A percentile compares a stretch with the other conserved stretches of the same genome.
These are phyloP conservation scores for Dictyostelium intermedium DNA, from an alignment of 78 protist species.

Conservation along the genomic window DNA sequence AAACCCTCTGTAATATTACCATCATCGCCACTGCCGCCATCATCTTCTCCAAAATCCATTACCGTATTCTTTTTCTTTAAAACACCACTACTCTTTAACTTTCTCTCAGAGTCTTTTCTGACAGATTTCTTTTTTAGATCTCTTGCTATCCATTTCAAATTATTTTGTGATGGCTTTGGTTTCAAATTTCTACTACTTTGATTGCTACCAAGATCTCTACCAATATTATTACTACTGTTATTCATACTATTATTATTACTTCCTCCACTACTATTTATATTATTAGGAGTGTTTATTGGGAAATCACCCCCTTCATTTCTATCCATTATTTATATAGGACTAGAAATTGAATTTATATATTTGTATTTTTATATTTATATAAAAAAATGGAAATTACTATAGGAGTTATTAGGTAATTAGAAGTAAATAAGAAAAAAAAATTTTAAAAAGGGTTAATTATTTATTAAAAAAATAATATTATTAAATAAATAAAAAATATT, in stretches of 20 bases:
- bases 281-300: constrained; percentile 54
- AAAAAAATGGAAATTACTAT: not conserved
- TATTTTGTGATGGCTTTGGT: constrained; percentile 25
- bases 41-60: constrained; percentile 51
- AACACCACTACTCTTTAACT: constrained; percentile 46
- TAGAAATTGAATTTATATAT: not conserved
- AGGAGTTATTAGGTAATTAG: not conserved
- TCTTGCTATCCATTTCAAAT: constrained; percentile 6
- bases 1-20: constrained; percentile 50
- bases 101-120: constrained; percentile 55
- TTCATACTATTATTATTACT: not conserved
- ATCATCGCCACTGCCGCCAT: constrained; percentile 1
- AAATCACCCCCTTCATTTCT: constrained; percentile 46
- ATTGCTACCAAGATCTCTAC: not conserved
- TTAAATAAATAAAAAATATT: too few relatives aligned
- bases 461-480: not conserved
- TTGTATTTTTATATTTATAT: not conserved
- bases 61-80: constrained; percentile 49
- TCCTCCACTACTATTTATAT: not conserved
- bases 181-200: constrained; percentile 12
- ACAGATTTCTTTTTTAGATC: constrained; percentile 36
- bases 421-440: not conserved
- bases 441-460: not conserved
- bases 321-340: constrained; percentile 14
- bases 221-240: not conserved